Base-by-base conservation (phyloP, 2,329 filamentous ascomycete species). In the Aureobasidium sp. region DNA sequence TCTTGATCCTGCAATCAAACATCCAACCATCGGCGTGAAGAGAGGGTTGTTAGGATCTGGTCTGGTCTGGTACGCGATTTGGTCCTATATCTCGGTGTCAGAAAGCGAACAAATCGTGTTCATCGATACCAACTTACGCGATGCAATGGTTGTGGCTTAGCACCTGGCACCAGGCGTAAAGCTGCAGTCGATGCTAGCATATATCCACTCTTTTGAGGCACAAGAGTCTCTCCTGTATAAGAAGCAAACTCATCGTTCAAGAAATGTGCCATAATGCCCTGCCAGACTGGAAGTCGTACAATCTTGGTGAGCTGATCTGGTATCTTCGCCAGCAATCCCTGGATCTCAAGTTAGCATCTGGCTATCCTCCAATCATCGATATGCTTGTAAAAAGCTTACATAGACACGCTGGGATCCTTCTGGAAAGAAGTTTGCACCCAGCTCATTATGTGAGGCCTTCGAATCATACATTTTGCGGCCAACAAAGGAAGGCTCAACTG, bases 231-330 rank as follows among this genome's bases (percentile, higher is more conserved):
- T 21, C 52, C 52, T 15, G 52, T 55, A n/a, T 44, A 55, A 6
- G 52, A 55, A 34, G 52, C 39, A n/a, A 55, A 55, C 21, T 55
- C 52, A 9, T 55, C 52, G 29, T 55, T 55, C 29, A 55, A n/a
- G 29, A 55, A 55, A 9, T 27, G 37, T 21, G 52, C 52, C 52
- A 55, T 55, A 5, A 55, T 45, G 6, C 29, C 37, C 11, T 55
- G 39, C 52, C 52, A 55, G 10, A 45, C 39, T 13, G 37, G 27
- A 30, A 55, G 41, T 15, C 52, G 52, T 16, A 55, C 21, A 13
- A 55, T 55, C 29, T 55, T 45, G 27, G 30, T 55, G 8, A 55
- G 15, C 16, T 44, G 52, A 25, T 55, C 34, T 8, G 52, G 37
- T 29, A 55, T 55, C 29, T 55, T 55, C 2, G 27, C 37, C 2